phyloP scores from a whole-genome alignment of 2,329 filamentous ascomycete genomes.

The Epichloe amarillans region DNA sequence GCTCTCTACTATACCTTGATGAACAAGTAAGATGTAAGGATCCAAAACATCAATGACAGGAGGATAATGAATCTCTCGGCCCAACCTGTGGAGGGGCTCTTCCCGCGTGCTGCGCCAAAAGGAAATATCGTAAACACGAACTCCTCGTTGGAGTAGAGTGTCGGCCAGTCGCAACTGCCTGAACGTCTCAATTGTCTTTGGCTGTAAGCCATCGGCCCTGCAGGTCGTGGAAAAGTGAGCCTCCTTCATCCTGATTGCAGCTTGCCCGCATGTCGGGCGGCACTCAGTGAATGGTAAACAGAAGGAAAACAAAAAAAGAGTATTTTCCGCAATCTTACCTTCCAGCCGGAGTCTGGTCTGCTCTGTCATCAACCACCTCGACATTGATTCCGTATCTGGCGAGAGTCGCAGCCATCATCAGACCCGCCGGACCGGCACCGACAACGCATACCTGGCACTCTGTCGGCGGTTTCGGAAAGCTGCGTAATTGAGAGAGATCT shows the following conservation, averaged over 20 bases:
- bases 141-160: conserved; percentile 50
- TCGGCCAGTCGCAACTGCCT: conserved; percentile 63
- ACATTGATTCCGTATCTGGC: conserved; percentile 53
- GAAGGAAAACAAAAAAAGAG: not conserved
- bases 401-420: conserved; percentile 43
- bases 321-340: conserved; percentile 18
- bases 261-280: not conserved
- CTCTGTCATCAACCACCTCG: conserved; percentile 54
- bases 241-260: not conserved
- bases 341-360: conserved; percentile 54
- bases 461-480: conserved; percentile 31
- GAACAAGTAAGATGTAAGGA: conserved; percentile 45
- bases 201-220: conserved; percentile 59
- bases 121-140: conserved; percentile 59
- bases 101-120: conserved; percentile 50
- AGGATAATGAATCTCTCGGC: conserved; percentile 57
- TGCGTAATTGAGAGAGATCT: conserved; percentile 34
- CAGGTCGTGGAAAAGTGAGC: conserved; percentile 5
- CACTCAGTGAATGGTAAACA: not conserved
- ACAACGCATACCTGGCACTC: conserved; percentile 38
- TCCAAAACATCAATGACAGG: conserved; percentile 43
- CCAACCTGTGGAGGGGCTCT: conserved; percentile 43
- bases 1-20: conserved; percentile 65
- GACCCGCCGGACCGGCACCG: conserved; percentile 41
- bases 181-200: conserved; percentile 67